A percentile compares a stretch with the other conserved stretches of the same genome.
Conservation (phyloP, 2,329 filamentous ascomycete species). For the Huntiella savannae region DNA sequence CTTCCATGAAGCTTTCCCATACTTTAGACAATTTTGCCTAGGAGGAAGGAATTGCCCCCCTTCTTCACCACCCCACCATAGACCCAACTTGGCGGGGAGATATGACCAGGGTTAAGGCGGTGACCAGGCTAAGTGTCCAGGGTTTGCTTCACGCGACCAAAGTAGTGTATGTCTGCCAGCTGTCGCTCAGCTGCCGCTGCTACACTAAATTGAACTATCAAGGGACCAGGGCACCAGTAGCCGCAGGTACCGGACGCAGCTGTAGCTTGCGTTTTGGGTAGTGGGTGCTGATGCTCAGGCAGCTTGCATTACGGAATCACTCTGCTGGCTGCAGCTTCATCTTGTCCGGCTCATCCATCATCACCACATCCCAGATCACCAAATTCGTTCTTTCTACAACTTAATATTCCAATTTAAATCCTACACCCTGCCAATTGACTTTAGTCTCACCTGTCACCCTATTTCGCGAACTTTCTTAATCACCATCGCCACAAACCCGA, state of each 20-base stretch:
- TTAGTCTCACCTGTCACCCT: background rate
- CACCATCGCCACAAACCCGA: conserved; percentile 2
- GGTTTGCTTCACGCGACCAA: too few relatives aligned
- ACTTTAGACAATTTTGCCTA: background rate
- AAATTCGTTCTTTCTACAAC: background rate
- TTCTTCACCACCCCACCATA: conserved; percentile 4
- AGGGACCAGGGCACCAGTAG: too few relatives aligned
- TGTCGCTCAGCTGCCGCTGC: background rate
- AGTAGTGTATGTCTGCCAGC: background rate
- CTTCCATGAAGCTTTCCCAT: conserved; percentile 1
- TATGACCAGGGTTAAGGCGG: background rate
- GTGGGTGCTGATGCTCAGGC: conserved; percentile 3
- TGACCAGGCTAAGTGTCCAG: background rate
- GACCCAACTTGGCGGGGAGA: background rate
- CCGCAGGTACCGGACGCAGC: background rate
- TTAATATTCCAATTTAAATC: background rate
- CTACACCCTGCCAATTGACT: background rate
- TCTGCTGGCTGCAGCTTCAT: conserved; percentile 4
- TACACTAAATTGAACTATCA: too few relatives aligned
- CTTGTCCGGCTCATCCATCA: background rate
- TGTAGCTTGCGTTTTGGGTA: background rate
- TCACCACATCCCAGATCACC: background rate
- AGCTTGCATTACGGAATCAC: conserved; percentile 11
- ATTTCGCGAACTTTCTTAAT: background rate
- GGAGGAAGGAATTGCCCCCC: background rate